Percentiles rank a stretch among this genome's conserved stretches.
These are phyloP conservation scores for Nephelium lappaceum DNA, from an alignment of 345 rosid genomes.

Conservation along the genomic window DNA sequence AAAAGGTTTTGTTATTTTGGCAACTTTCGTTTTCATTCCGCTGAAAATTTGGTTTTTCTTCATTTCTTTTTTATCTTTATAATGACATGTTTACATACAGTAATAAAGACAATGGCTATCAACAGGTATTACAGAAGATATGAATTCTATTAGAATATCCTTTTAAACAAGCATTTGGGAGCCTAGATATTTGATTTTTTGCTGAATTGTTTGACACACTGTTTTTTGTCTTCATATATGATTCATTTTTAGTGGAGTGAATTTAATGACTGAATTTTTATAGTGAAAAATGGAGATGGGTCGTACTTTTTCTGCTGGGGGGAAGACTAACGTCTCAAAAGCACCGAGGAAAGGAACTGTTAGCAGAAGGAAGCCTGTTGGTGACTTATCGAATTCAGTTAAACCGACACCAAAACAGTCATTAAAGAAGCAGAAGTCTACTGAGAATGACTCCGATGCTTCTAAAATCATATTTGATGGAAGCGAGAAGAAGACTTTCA, in stretches of 20 bases:
- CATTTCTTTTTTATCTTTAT: background rate
- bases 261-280: too few relatives aligned
- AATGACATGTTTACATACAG: background rate
- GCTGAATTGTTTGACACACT: too few relatives aligned
- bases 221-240: too few relatives aligned
- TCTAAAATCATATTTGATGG: conserved; percentile 28
- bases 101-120: background rate
- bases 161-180: background rate
- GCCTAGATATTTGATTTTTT: background rate
- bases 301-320: too few relatives aligned
- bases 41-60: background rate
- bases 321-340: conserved; percentile 35
- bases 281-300: too few relatives aligned
- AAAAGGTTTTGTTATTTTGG: background rate
- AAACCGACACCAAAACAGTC: conserved; percentile 36
- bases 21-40: background rate
- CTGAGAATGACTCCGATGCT: conserved; percentile 16
- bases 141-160: too few relatives aligned
- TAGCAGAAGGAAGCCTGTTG: conserved; percentile 61
- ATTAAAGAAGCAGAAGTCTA: conserved; percentile 41
- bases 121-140: background rate
- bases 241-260: too few relatives aligned
- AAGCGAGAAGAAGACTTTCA: conserved; percentile 35
- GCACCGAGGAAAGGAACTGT: conserved; percentile 37
- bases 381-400: conserved; percentile 62